These are phyloP conservation scores for Xylaria scruposa DNA, from an alignment of 495 filamentous ascomycete species.

Conservation along the genomic window DNA sequence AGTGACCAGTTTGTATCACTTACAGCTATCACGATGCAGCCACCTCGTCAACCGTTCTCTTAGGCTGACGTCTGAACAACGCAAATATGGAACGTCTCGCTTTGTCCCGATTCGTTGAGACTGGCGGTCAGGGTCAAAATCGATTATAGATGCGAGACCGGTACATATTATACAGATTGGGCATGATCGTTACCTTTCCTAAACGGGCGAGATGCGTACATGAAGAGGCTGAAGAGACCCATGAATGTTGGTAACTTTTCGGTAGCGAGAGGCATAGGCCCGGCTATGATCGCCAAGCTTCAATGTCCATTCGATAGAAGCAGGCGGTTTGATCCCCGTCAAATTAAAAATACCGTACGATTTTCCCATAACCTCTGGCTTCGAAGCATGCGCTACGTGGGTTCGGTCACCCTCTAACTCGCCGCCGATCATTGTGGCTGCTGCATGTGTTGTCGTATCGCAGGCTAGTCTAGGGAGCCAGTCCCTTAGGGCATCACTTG, in stretches of 20 bases:
- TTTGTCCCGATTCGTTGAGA: conserved; percentile 20
- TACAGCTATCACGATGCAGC: conserved; percentile 28
- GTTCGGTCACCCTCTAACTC: conserved; percentile 24
- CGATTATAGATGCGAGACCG: conserved; percentile 4
- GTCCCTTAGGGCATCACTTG: not conserved
- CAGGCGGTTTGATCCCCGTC: conserved; percentile 5
- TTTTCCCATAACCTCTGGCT: not conserved
- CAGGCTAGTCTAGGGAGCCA: not conserved
- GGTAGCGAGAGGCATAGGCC: conserved; percentile 19
- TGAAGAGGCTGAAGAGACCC: conserved; percentile 28
- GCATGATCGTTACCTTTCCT: conserved; percentile 28
- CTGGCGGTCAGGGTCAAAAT: conserved; percentile 21
- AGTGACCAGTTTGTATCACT: conserved; percentile 18
- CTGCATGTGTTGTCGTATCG: conserved; percentile 6
- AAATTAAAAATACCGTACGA: conserved; percentile 11
- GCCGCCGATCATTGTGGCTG: conserved; percentile 22
- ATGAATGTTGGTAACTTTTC: not conserved
- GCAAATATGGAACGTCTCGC: conserved; percentile 21
- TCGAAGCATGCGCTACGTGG: conserved; percentile 19
- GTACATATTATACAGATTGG: conserved; percentile 7
- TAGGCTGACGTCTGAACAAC: conserved; percentile 24
- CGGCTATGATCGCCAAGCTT: conserved; percentile 17
- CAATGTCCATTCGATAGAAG: conserved; percentile 12
- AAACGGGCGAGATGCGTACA: conserved; percentile 23
- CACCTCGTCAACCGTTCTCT: conserved; percentile 19